Base-by-base conservation (phyloP, 2,329 filamentous ascomycete genomes). In the Laburnicola sp. region DNA sequence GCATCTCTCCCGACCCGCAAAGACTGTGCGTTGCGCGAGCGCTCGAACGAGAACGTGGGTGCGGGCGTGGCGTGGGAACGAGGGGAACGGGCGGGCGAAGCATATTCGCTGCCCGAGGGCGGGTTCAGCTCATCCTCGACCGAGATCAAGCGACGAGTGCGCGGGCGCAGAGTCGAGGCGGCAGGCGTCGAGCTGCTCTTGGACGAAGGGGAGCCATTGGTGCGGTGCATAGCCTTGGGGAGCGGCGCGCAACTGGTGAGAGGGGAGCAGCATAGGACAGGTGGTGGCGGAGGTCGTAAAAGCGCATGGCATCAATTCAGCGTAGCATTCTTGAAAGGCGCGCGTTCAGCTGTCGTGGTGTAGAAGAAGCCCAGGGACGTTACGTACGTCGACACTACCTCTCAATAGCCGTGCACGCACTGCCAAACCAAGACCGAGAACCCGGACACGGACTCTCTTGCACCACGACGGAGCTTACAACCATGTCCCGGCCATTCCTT, bases 81-180 rank as follows among this genome's bases (percentile, higher is more conserved):
- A 30, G 65, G 66, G n/a, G 69, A 72, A 44, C 71, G 66, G 40
- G 69, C n/a, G n/a, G 76, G 72, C n/a, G 75, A 76, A 25, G 73
- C 63, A 40, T 62, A 52, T 39, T 70, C 65, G 59, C 68, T 71
- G 34, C 64, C 65, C 27, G 69, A 63, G 21, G 54, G 56, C 7
- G 64, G 60, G 45, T 75, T 72, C 32, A 72, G 70, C 49, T 74
- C 72, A 51, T 78, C 76, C 59, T 77, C 75, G 23, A 79, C 72
- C 9, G 78, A 79, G 44, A 80, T 78, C 59, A 80, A 62, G 51
- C 77, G 72, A 34, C 75, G 70, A 32, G 71, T 74, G 35, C 78
- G 72, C 23, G 78, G 78, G 54, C 78, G 73, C 47, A 80, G 65
- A 28, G 75, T 75, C 48, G 74, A 71, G 23, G 55, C 38, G 40